These are phyloP conservation scores for Aspergillus eucalypticola DNA, from an alignment of 2,329 filamentous ascomycete species.

Conservation along the genomic window DNA sequence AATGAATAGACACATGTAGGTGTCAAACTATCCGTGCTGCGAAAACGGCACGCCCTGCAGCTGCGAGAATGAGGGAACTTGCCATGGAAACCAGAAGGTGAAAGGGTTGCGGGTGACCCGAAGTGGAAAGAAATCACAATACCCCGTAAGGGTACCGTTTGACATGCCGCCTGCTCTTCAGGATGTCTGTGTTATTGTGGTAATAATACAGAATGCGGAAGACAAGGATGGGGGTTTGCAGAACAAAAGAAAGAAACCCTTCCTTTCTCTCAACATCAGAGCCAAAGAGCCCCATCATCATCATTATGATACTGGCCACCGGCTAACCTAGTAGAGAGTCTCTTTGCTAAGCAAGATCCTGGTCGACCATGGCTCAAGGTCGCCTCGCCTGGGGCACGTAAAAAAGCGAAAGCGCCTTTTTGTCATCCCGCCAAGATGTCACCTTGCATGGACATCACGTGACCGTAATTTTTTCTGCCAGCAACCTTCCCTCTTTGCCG, in stretches of 20 bases:
- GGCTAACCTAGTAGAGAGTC: background rate
- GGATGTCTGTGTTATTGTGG: background rate
- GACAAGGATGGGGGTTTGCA: background rate
- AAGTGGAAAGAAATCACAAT: background rate
- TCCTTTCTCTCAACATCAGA: background rate
- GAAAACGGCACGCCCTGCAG: background rate
- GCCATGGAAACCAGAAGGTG: slow-evolving; percentile 4
- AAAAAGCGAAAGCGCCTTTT: slow-evolving; percentile 1
- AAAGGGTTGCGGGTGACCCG: slow-evolving; percentile 1
- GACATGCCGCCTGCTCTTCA: background rate
- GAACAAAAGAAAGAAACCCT: background rate
- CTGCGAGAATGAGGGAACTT: background rate
- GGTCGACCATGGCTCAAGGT: background rate
- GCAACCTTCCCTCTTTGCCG: slow-evolving; percentile 9
- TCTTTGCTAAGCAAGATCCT: background rate
- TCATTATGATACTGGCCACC: no score
- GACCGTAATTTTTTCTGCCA: slow-evolving; percentile 21
- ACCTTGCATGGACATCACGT: slow-evolving; percentile 20
- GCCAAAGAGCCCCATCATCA: background rate
- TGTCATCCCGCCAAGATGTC: slow-evolving; percentile 17
- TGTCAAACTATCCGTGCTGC: background rate
- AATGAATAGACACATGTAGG: background rate
- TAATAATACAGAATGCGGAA: slow-evolving; percentile 1
- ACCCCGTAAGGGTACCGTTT: slow-evolving; percentile 4
- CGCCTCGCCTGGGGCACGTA: background rate